Evolutionary conservation across 108 stramenopile species (phyloP), one percentile per base, ranked within the genome.

Genomic region (Aurantiochytrium sp.): DNA sequence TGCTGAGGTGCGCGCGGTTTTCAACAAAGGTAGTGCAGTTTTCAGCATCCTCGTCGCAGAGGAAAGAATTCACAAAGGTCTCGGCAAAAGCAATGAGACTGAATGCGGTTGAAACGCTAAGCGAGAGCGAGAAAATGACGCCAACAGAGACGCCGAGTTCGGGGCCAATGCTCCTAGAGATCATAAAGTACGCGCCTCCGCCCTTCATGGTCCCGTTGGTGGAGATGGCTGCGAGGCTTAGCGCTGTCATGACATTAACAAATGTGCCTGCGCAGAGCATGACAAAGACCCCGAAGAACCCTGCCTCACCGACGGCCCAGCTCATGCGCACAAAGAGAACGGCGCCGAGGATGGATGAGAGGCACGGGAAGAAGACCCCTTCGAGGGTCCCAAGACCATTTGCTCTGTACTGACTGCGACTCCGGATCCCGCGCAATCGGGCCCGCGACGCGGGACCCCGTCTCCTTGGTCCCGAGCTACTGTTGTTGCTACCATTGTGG

Each of bases 121-220:
- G 43, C 23, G 90, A 88, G 2, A 43, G 19, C 43, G 23, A 88
- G 69, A 90, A 89, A 21, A 49, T 49, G 18, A 90, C 29, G 51
- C 88, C 90, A 25, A 90, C 44, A 42, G 88, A 59, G 51, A 60
- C 90, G 44, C 90, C 90, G 49, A 88, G 60, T 42, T 90, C 90
- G 23, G 59, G 49, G 47, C 90, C 90, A 18, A 90, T 88, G 55
- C 88, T n/a, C 5, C 90, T 42, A 29, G 88, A 89, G n/a, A 89
- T 89, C 72, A 89, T 73, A 43, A 72, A 89, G 72, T 89, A 89
- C 5, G 88, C 88, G 51, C 88, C 88, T 5, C 88, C 88, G 23
- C 72, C 88, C 23, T 42, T 23, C 60, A 89, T 59, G 44, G 72
- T 69, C 42, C 88, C 88, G 42, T 73, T 73, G 35, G 88, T 89